Percentiles rank a stretch among this genome's conserved stretches.
phyloP scores from a whole-genome alignment of 352 stramenopile species.

The Globisporangium cederbergense region DNA sequence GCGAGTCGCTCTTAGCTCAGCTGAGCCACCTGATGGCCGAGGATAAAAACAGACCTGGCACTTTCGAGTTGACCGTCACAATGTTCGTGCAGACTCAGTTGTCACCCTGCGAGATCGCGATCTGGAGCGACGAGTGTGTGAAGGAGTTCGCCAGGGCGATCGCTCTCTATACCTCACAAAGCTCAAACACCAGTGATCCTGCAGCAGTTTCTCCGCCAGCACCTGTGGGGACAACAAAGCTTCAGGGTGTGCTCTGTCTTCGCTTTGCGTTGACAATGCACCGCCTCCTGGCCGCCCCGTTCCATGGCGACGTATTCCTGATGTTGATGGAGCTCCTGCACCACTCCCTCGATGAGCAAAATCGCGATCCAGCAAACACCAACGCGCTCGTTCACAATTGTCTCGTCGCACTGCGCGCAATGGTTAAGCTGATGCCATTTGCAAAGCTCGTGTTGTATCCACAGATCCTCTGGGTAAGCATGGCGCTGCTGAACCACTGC shows the following conservation, averaged over 20 bases:
- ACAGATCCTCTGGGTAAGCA: slow-evolving; percentile 69
- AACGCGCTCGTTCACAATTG: slow-evolving; percentile 43
- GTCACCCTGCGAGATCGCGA: slow-evolving; percentile 21
- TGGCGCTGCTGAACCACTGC: slow-evolving; percentile 66
- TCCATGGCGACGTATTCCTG: slow-evolving; percentile 62
- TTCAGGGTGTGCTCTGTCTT: slow-evolving; percentile 28
- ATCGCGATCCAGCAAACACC: slow-evolving; percentile 12
- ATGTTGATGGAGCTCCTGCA: slow-evolving; percentile 53
- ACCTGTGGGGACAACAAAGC: slow-evolving; percentile 3
- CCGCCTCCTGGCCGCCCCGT: slow-evolving; percentile 37
- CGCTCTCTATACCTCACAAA: slow-evolving; percentile 16
- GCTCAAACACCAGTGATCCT: not conserved
- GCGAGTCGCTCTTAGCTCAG: slow-evolving; percentile 16
- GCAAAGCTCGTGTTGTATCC: slow-evolving; percentile 63
- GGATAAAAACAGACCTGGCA: not conserved
- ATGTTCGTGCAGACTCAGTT: slow-evolving; percentile 18
- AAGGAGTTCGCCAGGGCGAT: slow-evolving; percentile 52
- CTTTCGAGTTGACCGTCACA: slow-evolving; percentile 15
- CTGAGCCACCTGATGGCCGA: not conserved
- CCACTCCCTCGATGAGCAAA: slow-evolving; percentile 36
- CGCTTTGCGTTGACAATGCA: slow-evolving; percentile 59
- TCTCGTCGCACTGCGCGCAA: slow-evolving; percentile 30
- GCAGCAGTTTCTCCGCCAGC: not conserved
- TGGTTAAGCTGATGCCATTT: slow-evolving; percentile 46
- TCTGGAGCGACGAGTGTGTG: slow-evolving; percentile 58